Evolutionary conservation across 208 protist species (phyloP), one percentile per base, ranked within the genome.

Genomic region (Wallacemonas sp.): DNA sequence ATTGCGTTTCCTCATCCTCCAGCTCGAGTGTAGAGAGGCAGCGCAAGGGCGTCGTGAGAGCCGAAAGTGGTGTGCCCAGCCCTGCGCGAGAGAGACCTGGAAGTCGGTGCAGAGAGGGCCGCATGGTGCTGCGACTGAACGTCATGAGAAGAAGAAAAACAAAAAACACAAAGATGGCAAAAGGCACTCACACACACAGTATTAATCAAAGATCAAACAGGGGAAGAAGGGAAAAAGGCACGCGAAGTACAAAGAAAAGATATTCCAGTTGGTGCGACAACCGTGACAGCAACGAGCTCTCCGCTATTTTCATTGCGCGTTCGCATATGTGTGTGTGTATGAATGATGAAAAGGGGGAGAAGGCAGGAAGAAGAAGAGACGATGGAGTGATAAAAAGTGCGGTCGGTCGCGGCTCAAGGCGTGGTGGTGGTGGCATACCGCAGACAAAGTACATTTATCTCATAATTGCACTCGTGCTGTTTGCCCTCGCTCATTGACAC

Each of bases 1-100:
- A 87, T 34, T 28, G 24, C 33, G 62, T 60, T 45, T 76, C 77
- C 47, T 77, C 75, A 30, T 69, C 59, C 24, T 53, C 55, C 1
- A 60, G n/a, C 17, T 72, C 59, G 34, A 72, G 64, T 11, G 36
- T 51, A 11, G 73, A 75, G 11, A 79, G 58, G 9, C n/a, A 22
- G n/a, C 73, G 68, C 12, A 36, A 47, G 34, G 47, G 9, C 11
- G 39, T 12, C 12, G 49, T 26, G 3, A 59, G 51, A 2, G 51
- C 31, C n/a, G 11, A 4, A 9, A 8, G 6, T 8, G 24, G 21
- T 5, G 47, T n/a, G 5, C 5, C 47, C 15, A 9, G 30, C 6
- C 28, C n/a, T 24, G 19, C 51, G 36, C 36, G 36, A 41, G n/a
- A 21, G 14, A 38, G 28, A 5, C 51, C n/a, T 39, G 30, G 19